Conservation (phyloP, 2,329 filamentous ascomycete genomes). For the Fusarium haematococcum region DNA sequence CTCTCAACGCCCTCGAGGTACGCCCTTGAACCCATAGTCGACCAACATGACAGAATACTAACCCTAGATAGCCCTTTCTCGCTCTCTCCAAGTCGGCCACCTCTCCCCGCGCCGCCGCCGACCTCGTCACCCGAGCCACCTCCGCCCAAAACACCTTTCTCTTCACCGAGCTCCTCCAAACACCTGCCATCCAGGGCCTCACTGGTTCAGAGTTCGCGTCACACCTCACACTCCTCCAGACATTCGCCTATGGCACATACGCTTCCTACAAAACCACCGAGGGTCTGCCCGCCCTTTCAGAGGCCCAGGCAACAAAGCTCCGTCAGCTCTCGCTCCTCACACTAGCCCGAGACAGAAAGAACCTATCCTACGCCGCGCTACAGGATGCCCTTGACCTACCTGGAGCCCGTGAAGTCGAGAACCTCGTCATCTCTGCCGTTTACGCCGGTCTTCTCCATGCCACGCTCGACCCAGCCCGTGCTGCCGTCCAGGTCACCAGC, state of each 20-base stretch:
- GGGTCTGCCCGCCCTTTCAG: slow-evolving; percentile 76
- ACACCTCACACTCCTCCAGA: slow-evolving; percentile 79
- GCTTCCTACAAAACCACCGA: slow-evolving; percentile 70
- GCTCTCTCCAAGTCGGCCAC: slow-evolving; percentile 88
- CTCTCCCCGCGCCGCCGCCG: slow-evolving; percentile 84
- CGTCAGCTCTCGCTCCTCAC: slow-evolving; percentile 90
- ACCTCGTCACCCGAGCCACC: slow-evolving; percentile 88
- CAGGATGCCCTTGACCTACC: slow-evolving; percentile 74
- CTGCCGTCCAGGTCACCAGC: slow-evolving; percentile 80
- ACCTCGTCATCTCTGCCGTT: slow-evolving; percentile 86
- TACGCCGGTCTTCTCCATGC: slow-evolving; percentile 86
- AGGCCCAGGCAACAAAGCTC: slow-evolving; percentile 83
- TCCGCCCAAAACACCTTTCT: slow-evolving; percentile 91
- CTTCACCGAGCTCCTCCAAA: slow-evolving; percentile 92
- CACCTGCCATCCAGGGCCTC: slow-evolving; percentile 82
- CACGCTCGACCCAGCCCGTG: slow-evolving; percentile 83
- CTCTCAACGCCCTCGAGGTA: slow-evolving; percentile 73
- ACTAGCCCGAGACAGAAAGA: slow-evolving; percentile 74
- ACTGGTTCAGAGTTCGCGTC: slow-evolving; percentile 69
- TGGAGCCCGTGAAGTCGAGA: slow-evolving; percentile 79
- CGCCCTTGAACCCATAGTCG: background rate
- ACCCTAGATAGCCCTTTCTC: slow-evolving; percentile 81
- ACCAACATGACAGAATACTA: background rate
- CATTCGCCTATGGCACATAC: slow-evolving; percentile 95
- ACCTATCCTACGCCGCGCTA: slow-evolving; percentile 80